Base-by-base conservation (phyloP, 331 rosid species). In the Stylosanthes scabra region DNA sequence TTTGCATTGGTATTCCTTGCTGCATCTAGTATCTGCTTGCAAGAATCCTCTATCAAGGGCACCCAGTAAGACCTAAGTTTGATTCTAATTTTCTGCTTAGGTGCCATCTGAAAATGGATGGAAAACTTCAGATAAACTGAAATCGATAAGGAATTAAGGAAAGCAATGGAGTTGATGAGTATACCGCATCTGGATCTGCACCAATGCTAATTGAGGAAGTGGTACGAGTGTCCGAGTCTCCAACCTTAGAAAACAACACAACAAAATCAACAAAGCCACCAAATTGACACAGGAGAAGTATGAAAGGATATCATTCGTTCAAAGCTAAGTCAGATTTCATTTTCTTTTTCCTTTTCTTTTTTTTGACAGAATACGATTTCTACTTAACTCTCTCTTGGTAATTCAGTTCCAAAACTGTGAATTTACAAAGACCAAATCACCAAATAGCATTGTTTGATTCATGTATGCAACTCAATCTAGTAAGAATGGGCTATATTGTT, bases 11-110 rank as follows among this genome's bases (percentile, higher is more conserved):
- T 90, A 70, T 59, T 95, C 85, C 88, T 87, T 47, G 99, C 99
- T 63, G 98, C 96, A 58, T 95, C 98, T 85, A 92, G 31, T 83
- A 92, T 92, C 87, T 95, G 97, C 92, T 95, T 95, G 88, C 97
- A 95, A 3, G 99, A 91, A 82, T 95, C 99, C 87, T 95, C 99
- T 60, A 95, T 90, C 74, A 95, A 78, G 11, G 89, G 87, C 60
- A 87, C 98, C 89, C 92, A 92, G 81, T 95, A 95, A 42, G 99
- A 95, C 75, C 99, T 90, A 45, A 95, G 97, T 72, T 95, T 95
- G 80, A 95, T 95, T 86, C 99, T 84, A 41, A 95, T 95, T 77
- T 90, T 95, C 86, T 90, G 97, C 92, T 92, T 95, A 3, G 99
- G 97, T 13, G 93, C 90, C 78, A 86, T 69, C 99, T 95, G 88